Evolutionary conservation across 2,329 filamentous ascomycete species (phyloP).

Genomic region (Lecanicillium sp.): DNA sequence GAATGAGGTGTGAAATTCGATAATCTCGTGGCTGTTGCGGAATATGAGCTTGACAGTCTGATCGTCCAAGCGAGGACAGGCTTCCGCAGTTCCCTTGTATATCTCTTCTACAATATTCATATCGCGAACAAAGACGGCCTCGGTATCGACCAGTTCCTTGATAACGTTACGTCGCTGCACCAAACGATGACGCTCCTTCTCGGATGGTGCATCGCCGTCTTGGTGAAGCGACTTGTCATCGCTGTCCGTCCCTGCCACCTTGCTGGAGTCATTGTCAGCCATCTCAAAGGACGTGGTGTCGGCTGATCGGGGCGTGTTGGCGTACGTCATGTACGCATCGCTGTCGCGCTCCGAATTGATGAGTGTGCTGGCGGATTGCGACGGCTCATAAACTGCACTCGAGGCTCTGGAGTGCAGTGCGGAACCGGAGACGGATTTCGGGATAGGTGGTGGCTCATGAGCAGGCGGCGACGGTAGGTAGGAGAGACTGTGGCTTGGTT

Average conservation of each 20-base stretch:
- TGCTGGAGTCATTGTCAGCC: slow-evolving; percentile 33
- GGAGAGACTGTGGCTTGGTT: slow-evolving; percentile 23
- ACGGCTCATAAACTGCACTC: slow-evolving; percentile 33
- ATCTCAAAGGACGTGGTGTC: slow-evolving; percentile 41
- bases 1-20: slow-evolving; percentile 77
- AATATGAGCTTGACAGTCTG: slow-evolving; percentile 89
- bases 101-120: slow-evolving; percentile 98
- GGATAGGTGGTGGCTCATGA: slow-evolving; percentile 47
- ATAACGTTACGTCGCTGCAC: slow-evolving; percentile 77
- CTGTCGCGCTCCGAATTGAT: slow-evolving; percentile 40
- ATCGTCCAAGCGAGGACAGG: slow-evolving; percentile 69
- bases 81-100: slow-evolving; percentile 87
- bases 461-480: slow-evolving; percentile 40
- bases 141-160: slow-evolving; percentile 88
- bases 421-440: slow-evolving; percentile 30
- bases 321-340: slow-evolving; percentile 37
- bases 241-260: slow-evolving; percentile 31
- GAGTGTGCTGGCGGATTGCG: slow-evolving; percentile 34
- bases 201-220: slow-evolving; percentile 37
- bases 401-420: slow-evolving; percentile 36
- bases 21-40: slow-evolving; percentile 85
- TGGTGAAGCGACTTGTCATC: slow-evolving; percentile 27
- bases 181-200: slow-evolving; percentile 63
- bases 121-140: slow-evolving; percentile 83
- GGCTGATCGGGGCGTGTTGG: slow-evolving; percentile 40